Conservation (phyloP, 2,329 filamentous ascomycete species). For the Colletotrichum lini region DNA sequence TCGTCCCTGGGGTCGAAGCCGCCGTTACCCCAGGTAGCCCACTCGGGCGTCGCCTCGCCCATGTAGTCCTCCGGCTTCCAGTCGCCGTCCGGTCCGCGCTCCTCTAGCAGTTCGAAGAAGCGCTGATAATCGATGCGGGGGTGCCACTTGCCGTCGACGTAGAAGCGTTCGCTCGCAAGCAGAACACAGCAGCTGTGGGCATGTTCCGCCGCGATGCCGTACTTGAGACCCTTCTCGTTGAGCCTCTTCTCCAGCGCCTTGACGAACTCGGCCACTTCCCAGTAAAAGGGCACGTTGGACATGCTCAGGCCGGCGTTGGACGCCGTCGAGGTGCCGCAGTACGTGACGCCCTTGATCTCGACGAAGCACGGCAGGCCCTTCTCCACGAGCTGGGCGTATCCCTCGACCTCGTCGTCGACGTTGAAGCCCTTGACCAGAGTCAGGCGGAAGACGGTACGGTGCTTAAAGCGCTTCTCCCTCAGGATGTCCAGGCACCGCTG, state of each 20-base stretch:
- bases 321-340: conserved; percentile 91
- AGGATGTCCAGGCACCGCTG: conserved; percentile 91
- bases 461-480: conserved; percentile 83
- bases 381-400: conserved; percentile 91
- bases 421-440: conserved; percentile 99
- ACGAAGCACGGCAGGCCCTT: conserved; percentile 91
- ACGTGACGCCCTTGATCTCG: conserved; percentile 97
- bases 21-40: conserved; percentile 94
- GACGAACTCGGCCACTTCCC: conserved; percentile 89
- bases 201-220: conserved; percentile 95
- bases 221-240: conserved; percentile 78
- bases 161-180: conserved; percentile 86
- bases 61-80: conserved; percentile 95
- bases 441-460: conserved; percentile 93
- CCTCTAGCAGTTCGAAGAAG: conserved; percentile 89
- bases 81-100: conserved; percentile 73
- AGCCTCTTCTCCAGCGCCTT: conserved; percentile 80
- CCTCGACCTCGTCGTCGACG: conserved; percentile 90
- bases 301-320: conserved; percentile 91
- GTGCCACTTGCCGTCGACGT: conserved; percentile 84
- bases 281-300: conserved; percentile 97
- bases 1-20: conserved; percentile 94
- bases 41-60: conserved; percentile 86
- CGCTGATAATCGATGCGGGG: conserved; percentile 91
- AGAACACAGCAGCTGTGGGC: conserved; percentile 95